Evolutionary conservation across 345 rosid genomes (phyloP).

Genomic region (Hibiscus tridactylites): DNA sequence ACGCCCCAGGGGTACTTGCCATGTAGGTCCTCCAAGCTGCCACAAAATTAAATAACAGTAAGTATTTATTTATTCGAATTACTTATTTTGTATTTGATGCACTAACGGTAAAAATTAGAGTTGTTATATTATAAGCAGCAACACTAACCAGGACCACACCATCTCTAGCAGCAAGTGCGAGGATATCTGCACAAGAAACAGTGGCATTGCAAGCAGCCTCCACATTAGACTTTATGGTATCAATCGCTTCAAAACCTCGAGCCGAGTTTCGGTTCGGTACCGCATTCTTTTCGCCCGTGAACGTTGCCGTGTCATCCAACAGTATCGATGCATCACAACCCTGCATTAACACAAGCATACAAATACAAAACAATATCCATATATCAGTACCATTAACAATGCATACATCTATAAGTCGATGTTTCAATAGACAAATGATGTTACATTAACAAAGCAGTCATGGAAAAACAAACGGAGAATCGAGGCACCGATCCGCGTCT

Average conservation of each 20-base stretch:
- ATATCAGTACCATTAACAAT: neutral
- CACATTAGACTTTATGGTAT: conserved; percentile 25
- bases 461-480: conserved; percentile 49
- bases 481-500: conserved; percentile 31
- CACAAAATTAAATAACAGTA: neutral
- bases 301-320: conserved; percentile 27
- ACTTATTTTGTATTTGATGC: too few species aligned
- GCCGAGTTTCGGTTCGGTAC: conserved; percentile 22
- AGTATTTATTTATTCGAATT: too few species aligned
- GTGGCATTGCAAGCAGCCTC: conserved; percentile 26
- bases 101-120: too few species aligned
- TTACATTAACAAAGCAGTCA: conserved; percentile 43
- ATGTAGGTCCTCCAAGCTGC: conserved; percentile 27
- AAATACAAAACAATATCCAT: neutral
- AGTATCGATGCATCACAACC: conserved; percentile 34
- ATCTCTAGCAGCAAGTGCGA: conserved; percentile 27
- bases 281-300: conserved; percentile 33
- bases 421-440: neutral
- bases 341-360: conserved; percentile 7
- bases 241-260: conserved; percentile 29
- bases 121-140: neutral
- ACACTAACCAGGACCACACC: conserved; percentile 17
- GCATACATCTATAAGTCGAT: neutral
- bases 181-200: conserved; percentile 35
- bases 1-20: conserved; percentile 39